Base-by-base conservation (phyloP, 805 yeast genomes). In the Candida nanaspora region DNA sequence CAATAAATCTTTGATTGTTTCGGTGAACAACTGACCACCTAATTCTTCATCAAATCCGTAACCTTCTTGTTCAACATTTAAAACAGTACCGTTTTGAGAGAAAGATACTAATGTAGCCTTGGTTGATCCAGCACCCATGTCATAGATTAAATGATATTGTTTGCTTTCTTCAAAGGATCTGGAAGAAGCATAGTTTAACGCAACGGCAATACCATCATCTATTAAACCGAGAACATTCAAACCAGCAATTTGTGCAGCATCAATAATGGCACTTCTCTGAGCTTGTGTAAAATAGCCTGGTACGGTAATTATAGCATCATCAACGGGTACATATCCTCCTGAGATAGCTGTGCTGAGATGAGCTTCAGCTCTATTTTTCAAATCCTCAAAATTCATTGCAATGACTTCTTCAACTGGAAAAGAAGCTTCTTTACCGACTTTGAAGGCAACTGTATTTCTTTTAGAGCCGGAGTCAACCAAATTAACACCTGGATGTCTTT, bases 131-230 rank as follows among this genome's bases (percentile, higher is more conserved):
- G 96, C 91, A 36, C 98, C 98, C 75, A 85, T 76, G 59, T 93
- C 98, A 56, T 82, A 87, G 28, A 93, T 73, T 38, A 87, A 56
- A 55, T 85, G 85, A 52, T 78, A 72, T 50, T 76, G 77, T 41
- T 69, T 72, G 3, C 68, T 70, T 11, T 54, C 51, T 28, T 62
- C 60, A 45, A 73, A 73, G 25, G 68, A 67, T 38, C 77, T 70
- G 7, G 59, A 56, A 26, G 84, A 69, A 2, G 86, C 86, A 57
- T 78, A 89, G 53, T 87, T 86, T 34, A 86, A 62, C 1, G 95
- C 96, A 14, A 86, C 87, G 2, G 98, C 93, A n/a, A 86, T 64
- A 14, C 96, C 97, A 58, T 91, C 97, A 54, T 85, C 89, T 2
- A 89, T 84, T 41, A 91, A 66, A 2, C 81, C 78, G 43, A 80